A percentile compares a stretch with the other conserved stretches of the same genome.
phyloP scores from a whole-genome alignment of 768 basidiomycete genomes.

The Russula sp. region DNA sequence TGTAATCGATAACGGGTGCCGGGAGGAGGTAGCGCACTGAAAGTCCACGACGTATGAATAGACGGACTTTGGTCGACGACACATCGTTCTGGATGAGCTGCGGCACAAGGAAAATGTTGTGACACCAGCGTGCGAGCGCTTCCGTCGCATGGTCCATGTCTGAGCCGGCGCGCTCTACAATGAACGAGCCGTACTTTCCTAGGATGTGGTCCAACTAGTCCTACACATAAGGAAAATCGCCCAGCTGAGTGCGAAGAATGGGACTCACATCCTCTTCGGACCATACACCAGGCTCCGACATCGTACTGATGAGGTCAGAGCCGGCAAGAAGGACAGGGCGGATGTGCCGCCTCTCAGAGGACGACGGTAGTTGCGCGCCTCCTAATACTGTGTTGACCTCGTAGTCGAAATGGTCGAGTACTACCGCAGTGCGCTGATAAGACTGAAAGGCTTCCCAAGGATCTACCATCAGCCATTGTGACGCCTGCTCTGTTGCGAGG shows the following conservation, averaged over 20 bases:
- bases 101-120: constrained; percentile 65
- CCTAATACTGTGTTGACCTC: constrained; percentile 86
- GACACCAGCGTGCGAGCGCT: constrained; percentile 33
- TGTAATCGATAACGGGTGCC: constrained; percentile 88
- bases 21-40: constrained; percentile 90
- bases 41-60: constrained; percentile 75
- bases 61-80: constrained; percentile 87
- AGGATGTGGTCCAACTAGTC: constrained; percentile 90
- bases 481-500: constrained; percentile 85
- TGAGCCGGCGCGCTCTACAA: constrained; percentile 92
- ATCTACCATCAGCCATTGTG: constrained; percentile 95
- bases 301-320: constrained; percentile 96
- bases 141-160: constrained; percentile 36
- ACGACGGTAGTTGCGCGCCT: constrained; percentile 68
- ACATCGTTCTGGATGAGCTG: constrained; percentile 98
- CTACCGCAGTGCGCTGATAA: constrained; percentile 95
- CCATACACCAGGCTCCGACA: constrained; percentile 99
- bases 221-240: constrained; percentile 22
- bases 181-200: constrained; percentile 90
- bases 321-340: constrained; percentile 94
- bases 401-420: constrained; percentile 95
- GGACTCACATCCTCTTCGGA: constrained; percentile 82
- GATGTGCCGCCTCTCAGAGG: constrained; percentile 71
- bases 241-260: constrained; percentile 13
- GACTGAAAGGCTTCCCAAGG: constrained; percentile 95